phyloP scores from a whole-genome alignment of 441 rosid genomes.

The Brassica balearica region DNA sequence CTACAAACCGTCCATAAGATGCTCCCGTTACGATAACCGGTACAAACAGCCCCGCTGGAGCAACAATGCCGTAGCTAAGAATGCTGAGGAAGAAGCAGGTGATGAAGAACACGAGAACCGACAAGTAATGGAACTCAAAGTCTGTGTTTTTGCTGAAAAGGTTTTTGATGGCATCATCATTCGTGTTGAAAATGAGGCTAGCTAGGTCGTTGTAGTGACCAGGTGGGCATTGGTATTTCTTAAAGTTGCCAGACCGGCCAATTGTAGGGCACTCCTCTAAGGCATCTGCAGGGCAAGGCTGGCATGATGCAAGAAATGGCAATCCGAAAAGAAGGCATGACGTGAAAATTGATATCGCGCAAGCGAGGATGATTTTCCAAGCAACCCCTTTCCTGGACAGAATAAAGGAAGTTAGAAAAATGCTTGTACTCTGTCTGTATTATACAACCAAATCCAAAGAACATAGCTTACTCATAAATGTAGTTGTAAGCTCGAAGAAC shows the following conservation, averaged over 20 bases:
- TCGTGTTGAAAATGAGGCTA: conserved; percentile 91
- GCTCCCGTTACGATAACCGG: conserved; percentile 89
- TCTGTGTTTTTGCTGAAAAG: conserved; percentile 87
- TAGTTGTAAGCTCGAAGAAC: conserved; percentile 69
- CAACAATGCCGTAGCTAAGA: conserved; percentile 80
- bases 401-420: not conserved
- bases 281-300: conserved; percentile 69
- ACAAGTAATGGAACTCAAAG: conserved; percentile 64
- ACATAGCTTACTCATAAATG: conserved; percentile 60
- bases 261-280: conserved; percentile 80
- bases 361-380: conserved; percentile 66
- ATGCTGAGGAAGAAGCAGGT: conserved; percentile 76
- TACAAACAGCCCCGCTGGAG: conserved; percentile 84
- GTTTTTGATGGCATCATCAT: conserved; percentile 84
- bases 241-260: conserved; percentile 84
- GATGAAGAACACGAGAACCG: conserved; percentile 67
- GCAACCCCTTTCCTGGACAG: conserved; percentile 63
- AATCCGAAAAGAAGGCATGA: conserved; percentile 90
- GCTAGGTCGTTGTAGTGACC: conserved; percentile 89
- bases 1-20: conserved; percentile 77
- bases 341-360: conserved; percentile 71
- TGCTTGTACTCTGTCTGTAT: not conserved
- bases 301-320: conserved; percentile 86
- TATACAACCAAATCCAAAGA: not conserved
- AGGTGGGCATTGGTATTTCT: conserved; percentile 80